Base-by-base conservation (phyloP, 129 eudicot genomes). In the Tagetes erecta region DNA sequence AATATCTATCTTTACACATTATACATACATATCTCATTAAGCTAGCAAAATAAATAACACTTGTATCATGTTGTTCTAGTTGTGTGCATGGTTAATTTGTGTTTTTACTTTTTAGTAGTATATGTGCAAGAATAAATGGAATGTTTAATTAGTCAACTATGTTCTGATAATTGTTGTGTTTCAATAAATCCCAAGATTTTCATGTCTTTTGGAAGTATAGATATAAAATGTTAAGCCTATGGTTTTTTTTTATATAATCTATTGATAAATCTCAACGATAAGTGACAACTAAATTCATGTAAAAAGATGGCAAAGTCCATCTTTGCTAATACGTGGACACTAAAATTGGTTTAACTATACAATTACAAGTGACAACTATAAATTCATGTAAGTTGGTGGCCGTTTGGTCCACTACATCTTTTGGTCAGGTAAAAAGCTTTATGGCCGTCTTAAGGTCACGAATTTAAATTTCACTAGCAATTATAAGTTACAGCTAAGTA, bases 1-100 rank as follows among this genome's bases (percentile, higher is more conserved):
- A 12, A 55, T 42, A 78, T 79, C 51, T 39, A 37, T 38, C 46
- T 13, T 14, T 73, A 9, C 33, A 10, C 9, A 34, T 57, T 58
- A 3, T 39, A 64, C 49, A 53, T 27, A 68, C 34, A 12, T 78
- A 51, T 47, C 31, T 78, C 35, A 13, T 44, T 73, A 78, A 63
- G 49, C 36, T 71, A 78, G 72, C 35, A 20, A 20, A 20, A 20
- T 20, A 70, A 62, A 78, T 64, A 78, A 71, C 9, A 52, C 50
- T 8, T 45, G 58, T 58, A 2, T 67, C 39, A 13, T 6, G 12
- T 39, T 0, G 1, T 45, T 13, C 14, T 76, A 46, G 20, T 63
- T 71, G 40, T 8, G 27, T 79, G 69, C 72, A 62, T 53, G 82
- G 68, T 71, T 64, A 40, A 41, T 51, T 57, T 71, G 27, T 66